Conservation (phyloP, 345 rosid species). For the Ailanthus altissimus region DNA sequence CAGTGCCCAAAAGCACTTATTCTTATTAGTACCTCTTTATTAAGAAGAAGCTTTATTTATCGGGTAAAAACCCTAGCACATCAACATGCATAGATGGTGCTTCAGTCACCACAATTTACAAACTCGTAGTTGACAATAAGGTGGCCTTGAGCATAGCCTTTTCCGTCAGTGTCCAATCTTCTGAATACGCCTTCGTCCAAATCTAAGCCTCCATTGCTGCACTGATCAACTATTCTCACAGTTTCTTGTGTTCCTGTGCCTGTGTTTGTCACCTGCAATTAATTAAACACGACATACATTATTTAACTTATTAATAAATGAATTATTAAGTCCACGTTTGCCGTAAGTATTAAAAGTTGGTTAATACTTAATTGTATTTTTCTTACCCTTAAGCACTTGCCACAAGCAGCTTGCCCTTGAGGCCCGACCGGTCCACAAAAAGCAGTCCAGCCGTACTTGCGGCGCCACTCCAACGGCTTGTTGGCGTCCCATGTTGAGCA, state of each 20-base stretch:
- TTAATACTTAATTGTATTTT: no score
- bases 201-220: constrained; percentile 55
- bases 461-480: constrained; percentile 58
- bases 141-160: constrained; percentile 39
- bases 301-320: not conserved
- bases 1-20: no score
- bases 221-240: constrained; percentile 55
- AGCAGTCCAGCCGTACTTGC: constrained; percentile 61
- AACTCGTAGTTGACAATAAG: constrained; percentile 48
- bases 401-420: constrained; percentile 45
- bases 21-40: no score
- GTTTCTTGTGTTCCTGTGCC: constrained; percentile 39
- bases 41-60: no score
- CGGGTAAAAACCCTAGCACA: no score
- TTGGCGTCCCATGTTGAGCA: constrained; percentile 63
- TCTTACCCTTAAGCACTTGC: constrained; percentile 47
- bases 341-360: no score
- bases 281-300: not conserved
- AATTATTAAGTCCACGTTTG: no score
- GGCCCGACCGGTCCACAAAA: constrained; percentile 62
- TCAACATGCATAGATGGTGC: no score
- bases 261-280: constrained; percentile 54
- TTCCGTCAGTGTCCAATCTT: constrained; percentile 41
- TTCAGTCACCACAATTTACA: constrained; percentile 35
- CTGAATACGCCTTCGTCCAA: constrained; percentile 44